phyloP scores from a whole-genome alignment of 176 grass and related monocot species.

The Musa acuminata region DNA sequence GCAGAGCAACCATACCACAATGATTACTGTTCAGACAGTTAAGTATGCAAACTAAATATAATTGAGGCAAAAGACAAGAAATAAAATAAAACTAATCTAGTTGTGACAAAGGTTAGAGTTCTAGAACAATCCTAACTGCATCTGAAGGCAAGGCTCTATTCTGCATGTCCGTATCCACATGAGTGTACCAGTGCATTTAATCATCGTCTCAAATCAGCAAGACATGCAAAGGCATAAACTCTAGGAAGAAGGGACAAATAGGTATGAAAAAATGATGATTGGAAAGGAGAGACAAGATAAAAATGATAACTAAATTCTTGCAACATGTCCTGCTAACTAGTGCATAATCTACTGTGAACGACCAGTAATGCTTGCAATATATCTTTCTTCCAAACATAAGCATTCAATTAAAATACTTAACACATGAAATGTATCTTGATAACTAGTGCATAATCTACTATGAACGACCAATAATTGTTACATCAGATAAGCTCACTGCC shows the following conservation, averaged over 20 bases:
- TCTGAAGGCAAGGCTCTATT: no score
- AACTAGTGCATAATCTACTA: neutral
- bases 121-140: neutral
- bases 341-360: no score
- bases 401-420: neutral
- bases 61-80: neutral
- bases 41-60: neutral
- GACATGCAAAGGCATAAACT: no score
- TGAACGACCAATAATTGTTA: neutral
- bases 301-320: no score
- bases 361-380: no score
- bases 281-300: no score
- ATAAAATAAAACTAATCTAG: neutral
- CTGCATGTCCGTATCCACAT: neutral
- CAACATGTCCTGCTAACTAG: no score
- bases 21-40: neutral
- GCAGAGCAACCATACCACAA: conserved; percentile 10
- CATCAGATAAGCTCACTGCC: neutral
- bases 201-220: neutral
- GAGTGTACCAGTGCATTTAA: neutral
- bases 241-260: neutral
- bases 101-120: neutral
- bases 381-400: neutral
- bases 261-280: neutral
- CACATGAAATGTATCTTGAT: neutral